Base-by-base conservation (phyloP, 208 protist genomes). In the Wallacemonas sp. region DNA sequence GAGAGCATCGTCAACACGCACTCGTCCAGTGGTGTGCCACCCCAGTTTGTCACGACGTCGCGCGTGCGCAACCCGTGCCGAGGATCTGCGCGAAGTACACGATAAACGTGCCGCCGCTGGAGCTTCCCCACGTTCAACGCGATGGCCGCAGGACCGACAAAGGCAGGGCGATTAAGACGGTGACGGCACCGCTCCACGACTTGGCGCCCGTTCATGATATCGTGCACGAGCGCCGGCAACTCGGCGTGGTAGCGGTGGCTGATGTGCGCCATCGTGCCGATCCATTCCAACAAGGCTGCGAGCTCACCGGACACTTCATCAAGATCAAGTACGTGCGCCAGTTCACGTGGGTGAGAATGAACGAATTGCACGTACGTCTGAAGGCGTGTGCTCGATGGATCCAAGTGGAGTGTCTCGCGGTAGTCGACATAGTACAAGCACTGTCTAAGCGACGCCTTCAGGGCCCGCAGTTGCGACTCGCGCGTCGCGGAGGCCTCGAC, bases 281-380 rank as follows among this genome's bases (percentile, higher is more conserved):
- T 39, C 50, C 24, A 39, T 4, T n/a, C 30, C n/a, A 57, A 32
- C 50, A 57, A 8, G 30, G 36, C 50, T 4, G 6, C 50, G 17
- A 57, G 30, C 30, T 57, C 50, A 9, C 50, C 50, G 29, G 50
- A 26, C 3, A 21, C 50, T 27, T 57, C 50, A 32, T 57, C 50
- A 19, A 57, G 50, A 27, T 57, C 30, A 3, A 57, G n/a, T 13
- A 8, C n/a, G 29, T 37, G 32, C 29, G 22, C 50, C 5, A 57
- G 13, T n/a, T 57, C 50, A 3, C 17, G 13, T 19, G 9, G 26
- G 50, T 57, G 50, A 0, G 50, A 6, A 21, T 57, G 50, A 4
- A 57, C 21, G 29, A 57, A 57, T 3, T 6, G 0, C 30, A 57
- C 26, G 30, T 57, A 57, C n/a, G 24, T 54, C 50, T 4, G 17